Evolutionary conservation across 2,329 filamentous ascomycete genomes (phyloP), one percentile per base, ranked within the genome.

Genomic region (Alternaria panax): DNA sequence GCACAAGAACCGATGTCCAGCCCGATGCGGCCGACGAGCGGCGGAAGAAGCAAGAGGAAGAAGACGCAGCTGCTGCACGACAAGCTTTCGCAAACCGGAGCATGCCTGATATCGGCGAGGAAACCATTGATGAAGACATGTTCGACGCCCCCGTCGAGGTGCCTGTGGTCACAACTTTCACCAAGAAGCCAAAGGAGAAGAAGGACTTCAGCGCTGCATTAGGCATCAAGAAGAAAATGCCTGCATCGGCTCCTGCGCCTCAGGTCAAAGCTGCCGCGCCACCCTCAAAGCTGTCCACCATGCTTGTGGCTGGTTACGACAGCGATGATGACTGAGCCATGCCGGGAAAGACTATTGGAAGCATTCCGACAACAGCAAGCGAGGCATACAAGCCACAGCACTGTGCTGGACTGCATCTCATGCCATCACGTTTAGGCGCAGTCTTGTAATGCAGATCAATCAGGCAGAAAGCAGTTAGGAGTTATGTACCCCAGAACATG

Each of bases 161-260:
- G 24, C 64, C 68, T 8, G 74, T 80, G 55, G 82, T 83, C 64
- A 81, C 87, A 2, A 84, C 86, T 5, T 88, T 87, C 0, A 96
- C 94, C 72, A 90, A 91, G 77, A 84, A 91, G 60, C 86, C 90
- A 48, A 97, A 96, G 81, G 90, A 92, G 80, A 98, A 97, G 81
- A 96, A 95, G 79, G 88, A 95, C 59, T 86, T 90, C 57, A 82
- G 88, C 0, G 88, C 90, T 14, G 81, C 89, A 22, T 78, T 97
- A 48, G 93, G 93, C 1, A 93, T 97, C 70, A 97, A 97, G 83
- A 77, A 75, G 67, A 75, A 76, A 56, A 54, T 57, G 7, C 25
- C 67, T 14, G 56, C 64, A 8, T 42, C 58, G 14, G 59, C 57
- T 6, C 52, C 60, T 22, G 30, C 52, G n/a, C 46, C 54, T 41